Evolutionary conservation across 306 rosid genomes (phyloP).

Genomic region (Corylus heterophylla): DNA sequence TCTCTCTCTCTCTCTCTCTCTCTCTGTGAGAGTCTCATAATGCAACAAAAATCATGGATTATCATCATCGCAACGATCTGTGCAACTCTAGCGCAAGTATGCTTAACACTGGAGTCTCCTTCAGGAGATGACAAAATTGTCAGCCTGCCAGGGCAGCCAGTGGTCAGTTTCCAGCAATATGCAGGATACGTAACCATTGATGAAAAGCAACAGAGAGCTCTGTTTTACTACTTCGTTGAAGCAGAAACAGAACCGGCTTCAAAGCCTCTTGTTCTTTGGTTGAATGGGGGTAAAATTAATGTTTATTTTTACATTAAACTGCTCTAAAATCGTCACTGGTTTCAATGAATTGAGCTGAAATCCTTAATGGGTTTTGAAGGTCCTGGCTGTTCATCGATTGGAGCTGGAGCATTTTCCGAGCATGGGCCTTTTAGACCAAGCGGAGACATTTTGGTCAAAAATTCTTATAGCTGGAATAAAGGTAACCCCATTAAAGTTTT

Average conservation of each 20-base stretch:
- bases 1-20: not conserved
- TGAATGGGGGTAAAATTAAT: conserved; percentile 57
- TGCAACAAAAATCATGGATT: conserved; percentile 25
- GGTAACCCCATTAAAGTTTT: conserved; percentile 31
- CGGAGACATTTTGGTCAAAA: conserved; percentile 44
- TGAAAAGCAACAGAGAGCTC: conserved; percentile 33
- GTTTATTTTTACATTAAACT: not conserved
- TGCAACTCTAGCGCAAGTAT: conserved; percentile 22
- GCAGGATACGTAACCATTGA: conserved; percentile 40
- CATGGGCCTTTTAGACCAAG: conserved; percentile 76
- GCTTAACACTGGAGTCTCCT: conserved; percentile 1
- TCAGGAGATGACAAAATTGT: conserved; percentile 26
- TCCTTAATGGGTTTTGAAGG: conserved; percentile 46
- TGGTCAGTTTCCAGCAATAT: conserved; percentile 41
- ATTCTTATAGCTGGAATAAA: conserved; percentile 69
- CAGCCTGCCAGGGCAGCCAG: conserved; percentile 48
- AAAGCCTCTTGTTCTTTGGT: conserved; percentile 57
- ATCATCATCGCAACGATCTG: not conserved
- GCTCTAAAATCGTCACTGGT: not conserved
- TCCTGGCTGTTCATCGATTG: conserved; percentile 85
- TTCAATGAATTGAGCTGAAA: not conserved
- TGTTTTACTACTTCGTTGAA: conserved; percentile 52
- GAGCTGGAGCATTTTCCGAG: conserved; percentile 71
- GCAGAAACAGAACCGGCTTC: conserved; percentile 39
- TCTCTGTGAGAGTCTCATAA: not conserved